phyloP scores from a whole-genome alignment of 75 land plant species.

The Picea sitchensis region DNA sequence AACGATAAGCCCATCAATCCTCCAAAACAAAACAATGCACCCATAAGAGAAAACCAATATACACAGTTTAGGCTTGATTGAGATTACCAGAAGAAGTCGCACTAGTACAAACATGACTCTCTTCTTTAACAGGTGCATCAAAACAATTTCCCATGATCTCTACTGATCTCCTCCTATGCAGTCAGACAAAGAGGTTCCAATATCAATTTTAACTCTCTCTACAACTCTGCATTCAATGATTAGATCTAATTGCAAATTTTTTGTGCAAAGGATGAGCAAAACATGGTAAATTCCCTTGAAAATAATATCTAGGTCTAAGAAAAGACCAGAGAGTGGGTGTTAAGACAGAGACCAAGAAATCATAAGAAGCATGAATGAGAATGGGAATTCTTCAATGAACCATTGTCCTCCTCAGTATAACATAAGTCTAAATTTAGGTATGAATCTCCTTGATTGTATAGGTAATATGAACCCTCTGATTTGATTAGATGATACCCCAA shows the following conservation, averaged over 20 bases:
- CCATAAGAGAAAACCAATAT: background rate
- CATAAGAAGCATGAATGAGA: background rate
- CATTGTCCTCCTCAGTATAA: too few relatives aligned
- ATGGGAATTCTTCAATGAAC: background rate
- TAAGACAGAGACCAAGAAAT: background rate
- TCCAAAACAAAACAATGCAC: background rate
- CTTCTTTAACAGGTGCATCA: conserved; percentile 18
- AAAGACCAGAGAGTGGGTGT: background rate
- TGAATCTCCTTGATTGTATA: background rate
- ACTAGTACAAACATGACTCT: background rate
- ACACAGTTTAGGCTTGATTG: background rate
- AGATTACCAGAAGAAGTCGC: background rate
- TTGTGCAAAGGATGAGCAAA: background rate
- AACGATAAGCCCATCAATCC: background rate
- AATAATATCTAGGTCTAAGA: background rate
- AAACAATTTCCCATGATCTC: conserved; percentile 36
- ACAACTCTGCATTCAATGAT: background rate
- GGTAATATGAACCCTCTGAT: background rate
- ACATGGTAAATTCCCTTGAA: background rate
- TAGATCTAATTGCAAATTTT: background rate
- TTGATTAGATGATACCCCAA: background rate
- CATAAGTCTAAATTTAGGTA: background rate
- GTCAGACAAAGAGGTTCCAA: background rate
- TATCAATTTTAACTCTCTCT: background rate
- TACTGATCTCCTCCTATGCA: background rate